Base-by-base conservation (phyloP, 352 stramenopile species). In the Pythium phragmitis region DNA sequence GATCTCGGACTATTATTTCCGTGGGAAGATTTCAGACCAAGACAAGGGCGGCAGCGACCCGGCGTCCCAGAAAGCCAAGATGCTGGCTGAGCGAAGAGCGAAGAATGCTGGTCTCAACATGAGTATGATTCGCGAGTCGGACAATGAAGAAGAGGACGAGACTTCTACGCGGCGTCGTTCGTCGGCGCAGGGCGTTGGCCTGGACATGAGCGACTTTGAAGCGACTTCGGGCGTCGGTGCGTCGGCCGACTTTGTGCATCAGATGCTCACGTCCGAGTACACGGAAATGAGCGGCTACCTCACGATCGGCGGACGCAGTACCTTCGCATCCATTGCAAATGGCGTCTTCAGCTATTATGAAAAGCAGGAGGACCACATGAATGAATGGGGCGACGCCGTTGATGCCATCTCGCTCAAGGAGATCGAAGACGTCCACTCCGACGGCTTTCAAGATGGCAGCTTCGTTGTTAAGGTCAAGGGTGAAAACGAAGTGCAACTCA, bases 301-400 rank as follows among this genome's bases (percentile, higher is more conserved):
- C 26, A 71, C 87, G 33, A 88, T 94, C 37, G 75, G 75, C 2
- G 82, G 79, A 0, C 72, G 56, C 26, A 75, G 70, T 13, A 82
- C 92, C 4, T 96, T 91, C 63, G 85, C 85, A 0, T 77, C 82
- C 2, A 96, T 96, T 37, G 83, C 84, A 1, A 89, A 83, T 39
- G 85, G 85, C n/a, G 79, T 96, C 9, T 92, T 96, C 57, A 88
- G 85, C 36, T 96, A 94, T 63, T 96, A 93, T 51, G 85, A 88
- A n/a, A 80, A 80, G 1, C 80, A 92, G 36, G 81, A 88, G 42
- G 85, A 94, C 59, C 85, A 89, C 37, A 76, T 89, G 59, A 88
- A 84, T 54, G 85, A 96, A 47, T 96, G 87, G 87, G 87, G 87
- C 0, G 83, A 96, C 37, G 81, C 85, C 9, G 80, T 96, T 36